Conservation (phyloP, 371 early-diverging fungal genomes). For the Fennellomyces sp. region DNA sequence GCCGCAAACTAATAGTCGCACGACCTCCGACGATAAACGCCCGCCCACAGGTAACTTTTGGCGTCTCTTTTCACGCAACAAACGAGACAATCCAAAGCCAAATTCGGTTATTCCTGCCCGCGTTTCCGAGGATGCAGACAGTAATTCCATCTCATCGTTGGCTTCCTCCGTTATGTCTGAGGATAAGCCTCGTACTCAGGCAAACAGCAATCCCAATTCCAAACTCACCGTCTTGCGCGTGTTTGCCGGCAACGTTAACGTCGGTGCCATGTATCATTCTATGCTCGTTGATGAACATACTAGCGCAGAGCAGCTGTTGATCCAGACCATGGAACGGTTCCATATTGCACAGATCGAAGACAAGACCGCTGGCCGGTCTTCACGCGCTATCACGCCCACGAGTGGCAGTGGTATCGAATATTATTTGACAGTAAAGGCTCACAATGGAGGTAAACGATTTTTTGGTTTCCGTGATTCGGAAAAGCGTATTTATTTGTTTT, state of each 20-base stretch:
- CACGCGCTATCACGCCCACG: conserved; percentile 11
- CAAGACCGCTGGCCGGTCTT: conserved; percentile 19
- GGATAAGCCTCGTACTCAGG: not conserved
- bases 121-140: conserved; percentile 12
- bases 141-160: conserved; percentile 12
- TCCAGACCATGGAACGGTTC: conserved; percentile 59
- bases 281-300: conserved; percentile 57
- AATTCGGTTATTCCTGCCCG: not conserved
- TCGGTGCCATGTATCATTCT: conserved; percentile 60
- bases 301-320: conserved; percentile 59
- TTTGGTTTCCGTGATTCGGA: not conserved
- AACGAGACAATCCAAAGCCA: conserved; percentile 18
- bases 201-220: conserved; percentile 9
- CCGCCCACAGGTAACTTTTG: conserved; percentile 21
- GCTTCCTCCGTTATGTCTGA: conserved; percentile 7
- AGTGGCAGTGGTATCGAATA: conserved; percentile 49
- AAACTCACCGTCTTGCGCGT: conserved; percentile 43
- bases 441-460: conserved; percentile 56
- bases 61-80: conserved; percentile 36
- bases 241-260: conserved; percentile 65
- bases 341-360: conserved; percentile 50
- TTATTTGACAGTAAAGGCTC: conserved; percentile 61
- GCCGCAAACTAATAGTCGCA: not conserved
- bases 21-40: conserved; percentile 1
- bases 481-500: not conserved